Evolutionary conservation across 768 basidiomycete species (phyloP).

Genomic region (Xerocomellus intermedius): DNA sequence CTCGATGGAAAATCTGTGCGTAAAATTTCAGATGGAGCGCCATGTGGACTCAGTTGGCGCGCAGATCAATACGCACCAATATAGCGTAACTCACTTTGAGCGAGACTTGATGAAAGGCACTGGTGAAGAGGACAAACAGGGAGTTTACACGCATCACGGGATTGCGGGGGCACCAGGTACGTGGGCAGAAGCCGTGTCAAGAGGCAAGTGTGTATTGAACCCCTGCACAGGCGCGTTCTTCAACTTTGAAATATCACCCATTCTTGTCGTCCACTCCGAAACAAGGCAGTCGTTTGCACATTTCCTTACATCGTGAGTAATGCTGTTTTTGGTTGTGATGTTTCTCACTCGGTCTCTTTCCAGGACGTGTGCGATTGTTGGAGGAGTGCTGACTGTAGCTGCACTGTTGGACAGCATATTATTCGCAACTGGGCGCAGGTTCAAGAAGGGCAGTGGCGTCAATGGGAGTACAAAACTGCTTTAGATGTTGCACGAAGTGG

Average conservation of each 20-base stretch:
- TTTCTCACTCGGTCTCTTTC: background rate
- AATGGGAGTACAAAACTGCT: slow-evolving; percentile 35
- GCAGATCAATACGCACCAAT: slow-evolving; percentile 88
- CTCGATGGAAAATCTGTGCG: slow-evolving; percentile 68
- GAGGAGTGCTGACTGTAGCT: slow-evolving; percentile 94
- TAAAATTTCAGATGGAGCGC: slow-evolving; percentile 6
- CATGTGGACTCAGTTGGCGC: slow-evolving; percentile 5
- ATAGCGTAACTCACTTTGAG: slow-evolving; percentile 95
- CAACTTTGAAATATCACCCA: slow-evolving; percentile 97
- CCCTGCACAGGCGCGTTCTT: slow-evolving; percentile 66
- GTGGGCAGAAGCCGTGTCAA: slow-evolving; percentile 2
- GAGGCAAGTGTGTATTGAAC: background rate
- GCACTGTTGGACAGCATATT: slow-evolving; percentile 83
- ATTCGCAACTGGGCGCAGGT: slow-evolving; percentile 73
- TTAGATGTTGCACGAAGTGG: slow-evolving; percentile 20
- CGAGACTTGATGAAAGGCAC: slow-evolving; percentile 75
- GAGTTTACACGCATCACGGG: slow-evolving; percentile 74
- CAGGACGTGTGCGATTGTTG: slow-evolving; percentile 96
- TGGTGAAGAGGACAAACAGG: slow-evolving; percentile 55
- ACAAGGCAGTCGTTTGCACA: slow-evolving; percentile 94
- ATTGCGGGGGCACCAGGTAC: slow-evolving; percentile 66
- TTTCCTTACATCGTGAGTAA: slow-evolving; percentile 90
- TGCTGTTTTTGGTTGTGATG: background rate
- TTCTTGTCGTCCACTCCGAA: slow-evolving; percentile 89
- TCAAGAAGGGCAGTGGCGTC: slow-evolving; percentile 56